These are phyloP conservation scores for Rhynchosporium agropyri DNA, from an alignment of 2,329 filamentous ascomycete species.

Conservation along the genomic window DNA sequence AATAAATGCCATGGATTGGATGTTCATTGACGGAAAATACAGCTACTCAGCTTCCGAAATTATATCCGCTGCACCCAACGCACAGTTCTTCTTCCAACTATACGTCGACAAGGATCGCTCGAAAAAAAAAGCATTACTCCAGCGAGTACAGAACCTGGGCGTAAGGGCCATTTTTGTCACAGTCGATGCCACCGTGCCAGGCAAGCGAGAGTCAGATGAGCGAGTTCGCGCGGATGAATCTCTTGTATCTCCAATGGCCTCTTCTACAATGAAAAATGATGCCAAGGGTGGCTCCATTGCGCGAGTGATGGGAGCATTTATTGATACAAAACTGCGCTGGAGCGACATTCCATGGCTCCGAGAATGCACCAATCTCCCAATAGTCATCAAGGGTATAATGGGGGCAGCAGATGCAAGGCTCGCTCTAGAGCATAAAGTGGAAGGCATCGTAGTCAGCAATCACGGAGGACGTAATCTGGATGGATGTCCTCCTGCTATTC, in stretches of 20 bases:
- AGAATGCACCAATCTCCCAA: conserved; percentile 54
- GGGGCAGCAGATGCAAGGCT: conserved; percentile 63
- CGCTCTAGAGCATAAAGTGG: conserved; percentile 61
- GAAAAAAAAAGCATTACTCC: conserved; percentile 54
- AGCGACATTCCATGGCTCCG: conserved; percentile 67
- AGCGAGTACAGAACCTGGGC: conserved; percentile 49
- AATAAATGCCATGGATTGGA: no score
- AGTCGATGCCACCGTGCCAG: conserved; percentile 58
- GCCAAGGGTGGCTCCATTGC: conserved; percentile 57
- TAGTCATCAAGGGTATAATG: conserved; percentile 74
- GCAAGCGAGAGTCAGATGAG: conserved; percentile 55
- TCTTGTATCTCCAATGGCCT: conserved; percentile 53
- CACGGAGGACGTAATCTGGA: conserved; percentile 65
- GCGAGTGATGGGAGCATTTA: conserved; percentile 57
- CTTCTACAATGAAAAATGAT: conserved; percentile 54
- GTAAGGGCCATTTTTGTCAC: conserved; percentile 60
- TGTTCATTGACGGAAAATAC: no score
- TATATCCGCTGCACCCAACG: conserved; percentile 26
- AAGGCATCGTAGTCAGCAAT: conserved; percentile 71
- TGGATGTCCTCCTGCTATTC: conserved; percentile 55
- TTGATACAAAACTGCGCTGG: conserved; percentile 63
- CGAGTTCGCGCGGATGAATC: conserved; percentile 51
- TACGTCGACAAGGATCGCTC: conserved; percentile 61
- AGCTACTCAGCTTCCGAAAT: conserved; percentile 58
- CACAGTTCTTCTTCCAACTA: conserved; percentile 57